phyloP scores from a whole-genome alignment of 108 stramenopile genomes.

The Pseudonitzschia multistriata region DNA sequence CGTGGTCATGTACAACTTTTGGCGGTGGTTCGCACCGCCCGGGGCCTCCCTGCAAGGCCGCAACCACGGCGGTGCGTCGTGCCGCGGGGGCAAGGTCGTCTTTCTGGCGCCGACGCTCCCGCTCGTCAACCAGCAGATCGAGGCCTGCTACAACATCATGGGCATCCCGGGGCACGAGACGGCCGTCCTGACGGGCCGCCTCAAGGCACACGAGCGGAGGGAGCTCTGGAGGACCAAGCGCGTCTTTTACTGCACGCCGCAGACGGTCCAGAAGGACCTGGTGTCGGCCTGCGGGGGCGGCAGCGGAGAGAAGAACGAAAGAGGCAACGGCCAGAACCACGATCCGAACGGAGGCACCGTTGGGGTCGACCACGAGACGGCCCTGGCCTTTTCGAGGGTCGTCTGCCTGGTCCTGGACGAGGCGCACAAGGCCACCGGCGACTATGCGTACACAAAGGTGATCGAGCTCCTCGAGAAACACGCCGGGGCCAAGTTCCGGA shows the following conservation, averaged over 20 bases:
- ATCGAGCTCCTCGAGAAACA: constrained; percentile 50
- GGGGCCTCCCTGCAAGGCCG: not conserved
- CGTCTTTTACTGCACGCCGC: constrained; percentile 97
- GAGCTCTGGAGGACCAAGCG: constrained; percentile 67
- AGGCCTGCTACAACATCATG: constrained; percentile 89
- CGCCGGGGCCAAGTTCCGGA: constrained; percentile 62
- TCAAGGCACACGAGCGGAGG: constrained; percentile 36
- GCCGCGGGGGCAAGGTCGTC: constrained; percentile 47
- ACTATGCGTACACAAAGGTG: constrained; percentile 84
- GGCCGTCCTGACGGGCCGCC: constrained; percentile 74
- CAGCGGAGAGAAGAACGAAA: not conserved
- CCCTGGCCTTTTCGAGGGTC: constrained; percentile 35
- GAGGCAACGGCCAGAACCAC: not conserved
- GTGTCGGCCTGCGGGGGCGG: constrained; percentile 29
- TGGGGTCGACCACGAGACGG: not conserved
- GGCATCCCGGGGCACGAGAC: constrained; percentile 80
- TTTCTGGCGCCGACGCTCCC: constrained; percentile 95
- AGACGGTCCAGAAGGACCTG: constrained; percentile 92
- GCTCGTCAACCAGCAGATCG: constrained; percentile 93
- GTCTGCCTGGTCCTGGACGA: constrained; percentile 96
- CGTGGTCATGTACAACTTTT: constrained; percentile 98
- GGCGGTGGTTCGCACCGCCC: constrained; percentile 80
- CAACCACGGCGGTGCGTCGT: no score
- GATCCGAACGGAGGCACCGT: not conserved
- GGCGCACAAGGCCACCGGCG: constrained; percentile 93